Evolutionary conservation across 2,329 filamentous ascomycete species (phyloP).

Genomic region (Aspergillus fumigatus): DNA sequence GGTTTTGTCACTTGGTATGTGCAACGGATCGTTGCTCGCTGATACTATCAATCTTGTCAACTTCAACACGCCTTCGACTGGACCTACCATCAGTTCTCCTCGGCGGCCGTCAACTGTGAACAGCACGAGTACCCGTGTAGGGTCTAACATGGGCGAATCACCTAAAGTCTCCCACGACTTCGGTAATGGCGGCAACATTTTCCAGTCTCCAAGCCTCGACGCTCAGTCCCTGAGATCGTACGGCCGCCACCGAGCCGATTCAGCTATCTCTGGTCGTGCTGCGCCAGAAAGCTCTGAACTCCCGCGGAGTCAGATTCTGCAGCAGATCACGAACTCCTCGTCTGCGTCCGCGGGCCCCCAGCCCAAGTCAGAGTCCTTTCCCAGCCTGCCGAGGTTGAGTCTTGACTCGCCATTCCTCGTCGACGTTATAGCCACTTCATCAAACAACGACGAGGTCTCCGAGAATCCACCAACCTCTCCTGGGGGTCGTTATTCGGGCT

Average conservation of each 20-base stretch:
- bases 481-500: constrained; percentile 61
- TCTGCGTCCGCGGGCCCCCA: constrained; percentile 18
- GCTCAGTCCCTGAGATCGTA: constrained; percentile 22
- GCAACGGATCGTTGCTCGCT: constrained; percentile 65
- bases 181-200: constrained; percentile 62
- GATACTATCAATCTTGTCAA: constrained; percentile 57
- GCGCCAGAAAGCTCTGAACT: constrained; percentile 54
- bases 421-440: constrained; percentile 34
- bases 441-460: constrained; percentile 16
- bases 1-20: constrained; percentile 66
- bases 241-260: constrained; percentile 52
- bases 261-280: constrained; percentile 48
- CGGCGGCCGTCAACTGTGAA: constrained; percentile 49
- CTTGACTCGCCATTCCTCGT: constrained; percentile 43
- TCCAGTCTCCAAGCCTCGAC: constrained; percentile 52
- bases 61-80: constrained; percentile 50
- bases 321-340: constrained; percentile 47
- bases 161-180: constrained; percentile 65
- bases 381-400: constrained; percentile 40
- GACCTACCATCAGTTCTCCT: constrained; percentile 36
- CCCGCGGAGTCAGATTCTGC: constrained; percentile 46
- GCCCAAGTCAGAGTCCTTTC: constrained; percentile 28
- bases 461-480: constrained; percentile 31
- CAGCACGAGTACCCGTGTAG: constrained; percentile 52
- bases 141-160: constrained; percentile 60